phyloP scores from a whole-genome alignment of 1,284 basidiomycete genomes.

The Vanrija sp. region DNA sequence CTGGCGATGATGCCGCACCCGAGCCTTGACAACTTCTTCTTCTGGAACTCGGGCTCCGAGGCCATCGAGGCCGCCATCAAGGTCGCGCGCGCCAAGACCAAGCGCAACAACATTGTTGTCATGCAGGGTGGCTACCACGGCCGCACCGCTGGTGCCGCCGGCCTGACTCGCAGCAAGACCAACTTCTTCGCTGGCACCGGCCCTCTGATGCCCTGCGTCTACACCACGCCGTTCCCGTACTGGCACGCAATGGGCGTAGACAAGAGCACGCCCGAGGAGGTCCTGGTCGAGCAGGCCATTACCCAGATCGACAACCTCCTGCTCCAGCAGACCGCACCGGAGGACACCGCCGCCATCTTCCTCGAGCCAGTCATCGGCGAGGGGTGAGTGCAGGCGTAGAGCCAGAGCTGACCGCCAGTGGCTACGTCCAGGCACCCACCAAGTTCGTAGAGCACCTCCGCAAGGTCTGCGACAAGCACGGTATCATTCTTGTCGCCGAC shows the following conservation, averaged over 20 bases:
- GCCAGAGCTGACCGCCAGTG: constrained; percentile 41
- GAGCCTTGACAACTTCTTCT: constrained; percentile 68
- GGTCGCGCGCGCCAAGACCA: constrained; percentile 67
- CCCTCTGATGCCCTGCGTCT: constrained; percentile 64
- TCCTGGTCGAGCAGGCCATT: constrained; percentile 64
- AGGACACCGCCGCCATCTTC: constrained; percentile 84
- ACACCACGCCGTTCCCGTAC: constrained; percentile 77
- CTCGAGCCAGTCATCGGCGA: constrained; percentile 88
- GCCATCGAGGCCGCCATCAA: constrained; percentile 45
- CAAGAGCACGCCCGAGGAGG: constrained; percentile 59
- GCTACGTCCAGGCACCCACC: constrained; percentile 80
- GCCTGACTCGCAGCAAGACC: constrained; percentile 83
- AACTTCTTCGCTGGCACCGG: constrained; percentile 74
- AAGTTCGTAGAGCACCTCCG: constrained; percentile 74
- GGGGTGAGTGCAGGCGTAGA: constrained; percentile 50
- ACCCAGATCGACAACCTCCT: constrained; percentile 80
- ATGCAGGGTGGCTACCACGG: constrained; percentile 82
- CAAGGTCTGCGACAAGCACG: constrained; percentile 75
- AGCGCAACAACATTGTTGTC: constrained; percentile 78
- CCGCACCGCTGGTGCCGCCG: constrained; percentile 79
- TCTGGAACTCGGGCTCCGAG: constrained; percentile 72
- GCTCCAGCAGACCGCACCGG: constrained; percentile 74
- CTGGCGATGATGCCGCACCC: constrained; percentile 38
- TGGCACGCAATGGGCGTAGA: constrained; percentile 79
- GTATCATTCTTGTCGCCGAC: constrained; percentile 64